Base-by-base conservation (phyloP, 176 grass and related monocot genomes). In the Tillandsia leiboldiana region DNA sequence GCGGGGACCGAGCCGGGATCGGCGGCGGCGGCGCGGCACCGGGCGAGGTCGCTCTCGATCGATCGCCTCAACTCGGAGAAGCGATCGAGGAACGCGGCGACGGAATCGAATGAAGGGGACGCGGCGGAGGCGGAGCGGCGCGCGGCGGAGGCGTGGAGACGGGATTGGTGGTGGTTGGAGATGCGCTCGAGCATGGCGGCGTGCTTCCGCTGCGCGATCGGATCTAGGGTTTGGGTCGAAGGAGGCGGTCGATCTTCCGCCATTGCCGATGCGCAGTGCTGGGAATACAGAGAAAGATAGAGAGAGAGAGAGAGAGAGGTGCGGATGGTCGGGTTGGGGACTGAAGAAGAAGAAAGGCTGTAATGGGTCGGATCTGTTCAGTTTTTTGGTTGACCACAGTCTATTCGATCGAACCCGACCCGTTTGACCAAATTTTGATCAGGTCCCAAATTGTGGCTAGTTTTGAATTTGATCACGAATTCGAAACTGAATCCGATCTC, bases 151-250 rank as follows among this genome's bases (percentile, higher is more conserved):
- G 72, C 61, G 64, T 75, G 62, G 33, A 42, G 33, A 42, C 33
- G 33, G 33, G 33, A 42, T 42, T 42, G 33, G 50, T 75, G 73
- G 12, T 86, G 83, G 70, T 74, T 84, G 51, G 88, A 88, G 59
- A 96, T 86, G 64, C 92, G 88, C 17, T 91, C 92, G 48, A 96
- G 70, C 85, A 96, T 84, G 56, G 86, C 88, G 7, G 81, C 80
- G 50, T 91, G 92, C 88, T 85, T 91, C 69, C 82, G 81, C 65
- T 89, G 67, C 49, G 49, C 51, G 15, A 61, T 61, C 12, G 56
- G 56, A 61, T 61, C 56, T 23, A 22, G 56, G 56, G 56, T 23
- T 61, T 61, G 56, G 56, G 8, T 61, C 56, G 56, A 61, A 15
- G 7, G n/a, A 15, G 15, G n/a, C 22, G 56, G 22, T 61, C 56